Base-by-base conservation (phyloP, 75 land plant genomes). In the Pinus taeda region DNA sequence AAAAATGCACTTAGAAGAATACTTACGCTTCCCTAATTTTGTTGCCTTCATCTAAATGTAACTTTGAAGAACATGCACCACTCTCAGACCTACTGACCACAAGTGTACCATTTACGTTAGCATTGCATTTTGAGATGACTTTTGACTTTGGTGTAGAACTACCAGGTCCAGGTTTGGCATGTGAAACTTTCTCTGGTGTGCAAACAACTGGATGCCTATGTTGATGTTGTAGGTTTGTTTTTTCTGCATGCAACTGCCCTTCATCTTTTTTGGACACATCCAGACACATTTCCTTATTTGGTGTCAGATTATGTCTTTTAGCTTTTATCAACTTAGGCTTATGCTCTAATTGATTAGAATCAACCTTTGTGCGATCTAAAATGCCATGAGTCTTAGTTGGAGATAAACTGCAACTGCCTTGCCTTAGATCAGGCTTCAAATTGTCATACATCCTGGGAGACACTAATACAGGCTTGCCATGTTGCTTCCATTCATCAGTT, bases 21-120 rank as follows among this genome's bases (percentile, higher is more conserved):
- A 11, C 79, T 83, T 87, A 87, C 86, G 74, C 81, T 36, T 36
- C 21, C 57, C 73, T 59, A 61, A 59, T 72, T 75, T 71, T 60
- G 57, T 64, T 59, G 57, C 26, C 77, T 20, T 78, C 86, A 74
- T 78, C 85, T 20, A 57, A 49, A 66, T 70, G 74, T 59, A 64
- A 76, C 70, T 69, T 73, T 13, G 22, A 20, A 20, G 62, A 20
- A 59, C 61, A 71, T 69, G 30, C 20, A 18, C 18, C 4, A 58
- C 73, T 64, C 29, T 75, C 78, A 70, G 22, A 57, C 76, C 69
- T 17, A 36, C 33, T 24, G 14, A 65, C 58, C 22, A 8, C 33
- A 67, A 20, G 74, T 21, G 30, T 73, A 53, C 24, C 57, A 73
- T 53, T 57, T 15, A 22, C 24, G 26, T 53, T 29, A 49, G 74